Evolutionary conservation across 345 rosid genomes (phyloP).

Genomic region (Syzygium oleosum): DNA sequence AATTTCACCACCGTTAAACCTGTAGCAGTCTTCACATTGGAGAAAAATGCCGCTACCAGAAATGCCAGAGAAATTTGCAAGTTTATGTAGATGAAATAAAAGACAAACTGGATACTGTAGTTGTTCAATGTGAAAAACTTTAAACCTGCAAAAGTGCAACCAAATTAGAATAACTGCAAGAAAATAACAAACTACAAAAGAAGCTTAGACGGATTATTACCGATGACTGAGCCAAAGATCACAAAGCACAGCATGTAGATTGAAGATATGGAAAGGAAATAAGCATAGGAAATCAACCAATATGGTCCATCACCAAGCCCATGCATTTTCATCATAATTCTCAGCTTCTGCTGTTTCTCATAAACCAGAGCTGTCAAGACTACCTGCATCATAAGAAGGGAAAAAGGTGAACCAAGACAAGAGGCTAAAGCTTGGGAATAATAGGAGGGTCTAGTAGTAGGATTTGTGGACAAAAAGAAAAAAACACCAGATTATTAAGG

Average conservation of each 20-base stretch:
- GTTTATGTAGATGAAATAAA: constrained; percentile 71
- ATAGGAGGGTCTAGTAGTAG: background rate
- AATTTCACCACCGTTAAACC: constrained; percentile 30
- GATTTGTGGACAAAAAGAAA: background rate
- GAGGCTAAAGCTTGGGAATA: background rate
- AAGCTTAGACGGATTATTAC: constrained; percentile 18
- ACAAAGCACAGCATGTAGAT: constrained; percentile 61
- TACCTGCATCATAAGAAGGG: constrained; percentile 36
- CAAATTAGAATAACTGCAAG: background rate
- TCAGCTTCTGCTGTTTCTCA: constrained; percentile 71
- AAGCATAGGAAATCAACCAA: constrained; percentile 83
- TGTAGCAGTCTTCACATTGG: constrained; percentile 77
- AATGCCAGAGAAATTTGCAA: constrained; percentile 79
- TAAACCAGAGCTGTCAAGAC: constrained; percentile 61
- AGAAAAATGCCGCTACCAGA: constrained; percentile 54
- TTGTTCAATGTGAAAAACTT: constrained; percentile 66
- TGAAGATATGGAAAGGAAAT: constrained; percentile 59
- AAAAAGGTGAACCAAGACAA: background rate
- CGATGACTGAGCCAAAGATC: constrained; percentile 64
- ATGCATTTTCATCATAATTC: constrained; percentile 97
- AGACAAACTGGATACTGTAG: constrained; percentile 61
- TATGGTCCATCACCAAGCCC: constrained; percentile 96
- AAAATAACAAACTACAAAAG: background rate
- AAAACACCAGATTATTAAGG: background rate
- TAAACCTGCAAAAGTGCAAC: constrained; percentile 44